Base-by-base conservation (phyloP, 192 early-diverging fungal genomes). In the Coemansia sp. region DNA sequence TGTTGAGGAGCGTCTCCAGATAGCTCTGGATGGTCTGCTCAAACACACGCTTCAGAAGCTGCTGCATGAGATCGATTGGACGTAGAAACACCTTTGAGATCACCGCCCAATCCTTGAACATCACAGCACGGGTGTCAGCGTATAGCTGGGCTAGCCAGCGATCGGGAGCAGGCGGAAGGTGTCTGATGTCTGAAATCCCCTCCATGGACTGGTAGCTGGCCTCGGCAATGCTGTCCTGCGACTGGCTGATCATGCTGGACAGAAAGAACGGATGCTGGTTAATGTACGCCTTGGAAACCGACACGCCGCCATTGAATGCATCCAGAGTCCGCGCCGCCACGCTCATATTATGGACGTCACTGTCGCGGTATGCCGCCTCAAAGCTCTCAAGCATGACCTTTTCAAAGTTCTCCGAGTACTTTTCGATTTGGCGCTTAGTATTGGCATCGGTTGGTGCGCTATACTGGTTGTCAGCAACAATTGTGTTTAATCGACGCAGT, bases 191-290 rank as follows among this genome's bases (percentile, higher is more conserved):
- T 3, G 77, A 79, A 18, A 77, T 71, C 16, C 74, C 80, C 50
- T 73, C 72, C 69, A 83, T 69, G 42, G 76, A 58, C 68, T 77
- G 64, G 26, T 77, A 75, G 77, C 71, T 77, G n/a, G 72, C 71
- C 43, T 83, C 76, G 52, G 76, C 84, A 39, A 77, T 67, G 54
- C 65, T 66, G 70, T 74, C 76, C 61, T 84, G 85, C 47, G 83
- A 69, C 79, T 92, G 87, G 63, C 86, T 83, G 54, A 91, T 88
- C 77, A 91, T 85, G 63, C 88, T 88, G 43, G 91, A 90, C 67
- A 97, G 89, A 63, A 98, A 98, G 66, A 99, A 97, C 64, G 93
- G 91, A 67, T 99, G 96, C 72, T 98, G 97, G 79, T 97, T 97
- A 49, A 99, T 92, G 70, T 97, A 99, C 32, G 90, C 92, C 69